These are phyloP conservation scores for Nakazawaea siamensis DNA, from an alignment of 805 yeast species.

Conservation along the genomic window DNA sequence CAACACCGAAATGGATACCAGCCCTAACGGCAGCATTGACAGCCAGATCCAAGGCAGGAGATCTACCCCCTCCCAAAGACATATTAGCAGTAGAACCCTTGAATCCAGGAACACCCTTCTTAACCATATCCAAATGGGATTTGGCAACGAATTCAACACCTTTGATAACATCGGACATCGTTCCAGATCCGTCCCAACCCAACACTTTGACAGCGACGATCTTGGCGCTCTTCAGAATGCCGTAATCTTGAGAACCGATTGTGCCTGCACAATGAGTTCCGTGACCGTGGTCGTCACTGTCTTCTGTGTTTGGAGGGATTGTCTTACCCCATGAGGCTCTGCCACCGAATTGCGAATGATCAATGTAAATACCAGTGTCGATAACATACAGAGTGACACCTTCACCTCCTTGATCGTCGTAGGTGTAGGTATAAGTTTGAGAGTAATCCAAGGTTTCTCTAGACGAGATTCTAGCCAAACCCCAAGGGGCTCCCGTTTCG, in stretches of 20 bases:
- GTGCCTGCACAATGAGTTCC: conserved; percentile 67
- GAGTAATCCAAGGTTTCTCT: conserved; percentile 52
- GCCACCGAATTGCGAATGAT: conserved; percentile 51
- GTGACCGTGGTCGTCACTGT: conserved; percentile 49
- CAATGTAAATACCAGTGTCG: conserved; percentile 46
- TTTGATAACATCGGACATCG: conserved; percentile 53
- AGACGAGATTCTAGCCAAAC: conserved; percentile 63
- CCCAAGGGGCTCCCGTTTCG: conserved; percentile 70
- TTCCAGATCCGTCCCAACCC: conserved; percentile 50
- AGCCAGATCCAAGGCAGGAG: conserved; percentile 47
- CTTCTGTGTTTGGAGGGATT: conserved; percentile 42
- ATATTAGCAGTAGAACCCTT: conserved; percentile 57
- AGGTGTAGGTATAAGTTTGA: conserved; percentile 51
- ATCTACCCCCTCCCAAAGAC: conserved; percentile 55
- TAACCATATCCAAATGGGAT: conserved; percentile 32
- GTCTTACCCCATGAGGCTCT: conserved; percentile 57
- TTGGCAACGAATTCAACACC: conserved; percentile 55
- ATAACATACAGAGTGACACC: conserved; percentile 51
- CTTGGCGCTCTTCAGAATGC: conserved; percentile 52
- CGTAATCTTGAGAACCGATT: conserved; percentile 48
- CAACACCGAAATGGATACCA: conserved; percentile 53
- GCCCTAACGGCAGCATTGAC: conserved; percentile 50
- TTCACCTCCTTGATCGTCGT: conserved; percentile 51
- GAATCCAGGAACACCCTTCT: conserved; percentile 30
- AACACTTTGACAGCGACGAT: conserved; percentile 56